Conservation (phyloP, 2,329 filamentous ascomycete species). For the Thielaviopsis populi region DNA sequence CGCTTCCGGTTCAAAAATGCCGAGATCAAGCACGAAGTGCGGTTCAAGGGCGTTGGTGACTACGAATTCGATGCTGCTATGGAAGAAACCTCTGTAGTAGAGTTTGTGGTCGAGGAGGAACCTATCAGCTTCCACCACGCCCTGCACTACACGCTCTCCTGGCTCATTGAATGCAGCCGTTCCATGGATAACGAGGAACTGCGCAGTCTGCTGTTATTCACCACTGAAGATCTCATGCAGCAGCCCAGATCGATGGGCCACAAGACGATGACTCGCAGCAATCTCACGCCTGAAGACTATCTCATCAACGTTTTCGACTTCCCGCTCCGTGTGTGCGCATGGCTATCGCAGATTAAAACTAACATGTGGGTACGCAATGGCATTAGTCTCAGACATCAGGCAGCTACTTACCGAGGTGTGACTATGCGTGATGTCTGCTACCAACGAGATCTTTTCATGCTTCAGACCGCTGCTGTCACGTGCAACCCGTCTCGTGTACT, state of each 20-base stretch:
- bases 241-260: slow-evolving; percentile 47
- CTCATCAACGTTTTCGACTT: slow-evolving; percentile 83
- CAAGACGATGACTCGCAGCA: slow-evolving; percentile 39
- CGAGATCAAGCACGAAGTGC: slow-evolving; percentile 75
- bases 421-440: slow-evolving; percentile 82
- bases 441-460: slow-evolving; percentile 82
- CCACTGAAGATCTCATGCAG: slow-evolving; percentile 52
- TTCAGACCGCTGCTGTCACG: slow-evolving; percentile 80
- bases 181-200: slow-evolving; percentile 54
- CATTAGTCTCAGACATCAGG: slow-evolving; percentile 88
- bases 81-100: slow-evolving; percentile 53
- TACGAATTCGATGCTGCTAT: slow-evolving; percentile 61
- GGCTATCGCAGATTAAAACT: slow-evolving; percentile 95
- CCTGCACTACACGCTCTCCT: slow-evolving; percentile 88
- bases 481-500: slow-evolving; percentile 73
- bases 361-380: slow-evolving; percentile 98
- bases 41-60: slow-evolving; percentile 61
- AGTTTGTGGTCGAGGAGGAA: slow-evolving; percentile 76
- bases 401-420: slow-evolving; percentile 81
- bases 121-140: slow-evolving; percentile 96
- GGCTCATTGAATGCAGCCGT: slow-evolving; percentile 83
- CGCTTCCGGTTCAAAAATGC: slow-evolving; percentile 68
- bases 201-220: slow-evolving; percentile 54
- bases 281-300: slow-evolving; percentile 55
- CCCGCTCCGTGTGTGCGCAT: slow-evolving; percentile 81